Conservation (phyloP, 805 yeast genomes). For the Yamadazyma kitorensis region DNA sequence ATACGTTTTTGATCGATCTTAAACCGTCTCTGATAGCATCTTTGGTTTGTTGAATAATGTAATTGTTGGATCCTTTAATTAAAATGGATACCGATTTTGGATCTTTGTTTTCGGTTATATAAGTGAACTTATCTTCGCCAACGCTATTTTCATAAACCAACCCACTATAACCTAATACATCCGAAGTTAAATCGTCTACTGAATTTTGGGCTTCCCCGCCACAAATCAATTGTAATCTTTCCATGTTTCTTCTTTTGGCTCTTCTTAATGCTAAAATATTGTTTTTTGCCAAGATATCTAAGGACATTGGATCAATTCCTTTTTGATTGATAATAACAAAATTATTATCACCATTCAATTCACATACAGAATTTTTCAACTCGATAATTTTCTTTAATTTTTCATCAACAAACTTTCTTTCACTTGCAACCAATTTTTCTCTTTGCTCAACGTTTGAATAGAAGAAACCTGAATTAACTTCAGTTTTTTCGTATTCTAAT, state of each 20-base stretch:
- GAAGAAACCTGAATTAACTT: conserved; percentile 93
- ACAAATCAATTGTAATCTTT: conserved; percentile 89
- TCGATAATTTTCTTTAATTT: conserved; percentile 89
- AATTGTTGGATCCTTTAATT: conserved; percentile 90
- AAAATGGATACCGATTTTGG: conserved; percentile 91
- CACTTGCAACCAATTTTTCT: conserved; percentile 89
- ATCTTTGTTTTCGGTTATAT: conserved; percentile 83
- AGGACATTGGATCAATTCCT: conserved; percentile 97
- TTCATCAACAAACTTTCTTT: conserved; percentile 91
- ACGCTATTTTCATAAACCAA: conserved; percentile 86
- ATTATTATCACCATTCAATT: conserved; percentile 63
- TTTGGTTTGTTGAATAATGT: conserved; percentile 85
- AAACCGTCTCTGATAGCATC: conserved; percentile 98
- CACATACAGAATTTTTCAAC: conserved; percentile 89
- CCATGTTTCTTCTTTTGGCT: conserved; percentile 99
- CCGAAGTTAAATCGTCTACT: conserved; percentile 85
- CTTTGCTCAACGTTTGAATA: conserved; percentile 95
- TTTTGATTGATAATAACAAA: conserved; percentile 96
- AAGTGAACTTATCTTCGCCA: conserved; percentile 97
- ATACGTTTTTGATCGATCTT: conserved; percentile 88
- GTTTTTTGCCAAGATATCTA: conserved; percentile 90
- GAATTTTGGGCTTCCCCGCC: conserved; percentile 99
- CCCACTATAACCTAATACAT: conserved; percentile 84
- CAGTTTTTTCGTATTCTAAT: conserved; percentile 95
- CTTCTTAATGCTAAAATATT: conserved; percentile 92